These are phyloP conservation scores for Fusarium beomiforme DNA, from an alignment of 2,329 filamentous ascomycete species.

Conservation along the genomic window DNA sequence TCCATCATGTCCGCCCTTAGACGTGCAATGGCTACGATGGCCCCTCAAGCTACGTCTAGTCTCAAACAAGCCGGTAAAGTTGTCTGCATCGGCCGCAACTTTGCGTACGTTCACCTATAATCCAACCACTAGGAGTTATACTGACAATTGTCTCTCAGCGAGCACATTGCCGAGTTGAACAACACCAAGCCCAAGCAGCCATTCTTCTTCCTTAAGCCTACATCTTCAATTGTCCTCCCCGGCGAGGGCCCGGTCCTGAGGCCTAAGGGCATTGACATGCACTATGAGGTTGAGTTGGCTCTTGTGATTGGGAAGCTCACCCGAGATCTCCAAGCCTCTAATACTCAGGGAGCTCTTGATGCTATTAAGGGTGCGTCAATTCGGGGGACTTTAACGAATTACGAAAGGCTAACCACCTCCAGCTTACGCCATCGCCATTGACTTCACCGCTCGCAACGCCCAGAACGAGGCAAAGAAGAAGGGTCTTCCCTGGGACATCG, in stretches of 20 bases:
- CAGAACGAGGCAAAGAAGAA: slow-evolving; percentile 97
- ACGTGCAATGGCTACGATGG: slow-evolving; percentile 52
- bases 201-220: slow-evolving; percentile 98
- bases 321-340: slow-evolving; percentile 77
- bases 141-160: slow-evolving; percentile 60
- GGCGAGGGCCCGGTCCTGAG: slow-evolving; percentile 81
- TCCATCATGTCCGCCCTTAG: slow-evolving; percentile 50
- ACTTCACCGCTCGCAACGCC: slow-evolving; percentile 96
- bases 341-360: slow-evolving; percentile 79
- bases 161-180: slow-evolving; percentile 93
- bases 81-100: slow-evolving; percentile 95
- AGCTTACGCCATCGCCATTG: slow-evolving; percentile 92
- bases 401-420: slow-evolving; percentile 6
- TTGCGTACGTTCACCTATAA: slow-evolving; percentile 72
- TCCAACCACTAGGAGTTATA: not conserved
- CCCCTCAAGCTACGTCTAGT: slow-evolving; percentile 53
- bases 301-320: slow-evolving; percentile 86
- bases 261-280: slow-evolving; percentile 84
- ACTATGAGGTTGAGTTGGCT: slow-evolving; percentile 95
- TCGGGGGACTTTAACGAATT: not conserved
- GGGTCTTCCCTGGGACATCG: slow-evolving; percentile 94
- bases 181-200: slow-evolving; percentile 90
- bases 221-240: slow-evolving; percentile 84
- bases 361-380: slow-evolving; percentile 76
- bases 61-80: slow-evolving; percentile 74